phyloP scores from a whole-genome alignment of 2,329 filamentous ascomycete genomes.

The Verticillium nubilum region DNA sequence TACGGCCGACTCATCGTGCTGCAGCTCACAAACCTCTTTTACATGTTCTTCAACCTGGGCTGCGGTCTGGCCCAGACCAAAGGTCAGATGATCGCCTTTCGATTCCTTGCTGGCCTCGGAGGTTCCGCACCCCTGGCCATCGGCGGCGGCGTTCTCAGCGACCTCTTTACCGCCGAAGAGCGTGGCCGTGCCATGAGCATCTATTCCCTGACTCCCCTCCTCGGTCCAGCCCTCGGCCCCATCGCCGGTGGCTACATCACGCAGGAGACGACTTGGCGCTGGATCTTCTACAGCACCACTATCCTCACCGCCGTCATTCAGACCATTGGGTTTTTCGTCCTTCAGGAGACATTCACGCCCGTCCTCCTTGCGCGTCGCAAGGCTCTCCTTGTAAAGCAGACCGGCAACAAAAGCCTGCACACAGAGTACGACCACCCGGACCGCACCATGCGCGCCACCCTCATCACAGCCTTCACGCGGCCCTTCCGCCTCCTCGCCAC shows the following conservation, averaged over 20 bases:
- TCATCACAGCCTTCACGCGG: slow-evolving; percentile 25
- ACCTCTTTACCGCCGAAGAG: slow-evolving; percentile 34
- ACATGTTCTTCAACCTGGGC: slow-evolving; percentile 53
- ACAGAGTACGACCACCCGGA: slow-evolving; percentile 48
- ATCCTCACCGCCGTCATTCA: slow-evolving; percentile 59
- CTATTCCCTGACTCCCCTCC: slow-evolving; percentile 34
- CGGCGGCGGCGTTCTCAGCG: slow-evolving; percentile 34
- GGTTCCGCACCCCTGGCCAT: slow-evolving; percentile 35
- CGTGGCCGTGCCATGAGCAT: slow-evolving; percentile 32
- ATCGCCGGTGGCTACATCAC: slow-evolving; percentile 63
- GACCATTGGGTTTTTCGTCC: slow-evolving; percentile 47
- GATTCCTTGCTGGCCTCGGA: slow-evolving; percentile 37
- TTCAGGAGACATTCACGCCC: slow-evolving; percentile 63
- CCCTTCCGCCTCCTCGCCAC: slow-evolving; percentile 39
- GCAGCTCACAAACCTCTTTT: slow-evolving; percentile 37
- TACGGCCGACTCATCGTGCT: slow-evolving; percentile 36
- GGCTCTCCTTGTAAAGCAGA: slow-evolving; percentile 48
- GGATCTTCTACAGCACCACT: slow-evolving; percentile 65
- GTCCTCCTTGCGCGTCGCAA: slow-evolving; percentile 55
- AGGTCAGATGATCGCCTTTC: slow-evolving; percentile 38
- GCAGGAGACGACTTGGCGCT: slow-evolving; percentile 61
- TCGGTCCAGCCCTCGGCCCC: slow-evolving; percentile 63
- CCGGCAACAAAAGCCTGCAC: slow-evolving; percentile 41
- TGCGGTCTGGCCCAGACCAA: slow-evolving; percentile 46
- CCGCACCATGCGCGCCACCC: slow-evolving; percentile 11